Evolutionary conservation across 805 yeast genomes (phyloP).

Genomic region (Barnettozyma botsteinii): DNA sequence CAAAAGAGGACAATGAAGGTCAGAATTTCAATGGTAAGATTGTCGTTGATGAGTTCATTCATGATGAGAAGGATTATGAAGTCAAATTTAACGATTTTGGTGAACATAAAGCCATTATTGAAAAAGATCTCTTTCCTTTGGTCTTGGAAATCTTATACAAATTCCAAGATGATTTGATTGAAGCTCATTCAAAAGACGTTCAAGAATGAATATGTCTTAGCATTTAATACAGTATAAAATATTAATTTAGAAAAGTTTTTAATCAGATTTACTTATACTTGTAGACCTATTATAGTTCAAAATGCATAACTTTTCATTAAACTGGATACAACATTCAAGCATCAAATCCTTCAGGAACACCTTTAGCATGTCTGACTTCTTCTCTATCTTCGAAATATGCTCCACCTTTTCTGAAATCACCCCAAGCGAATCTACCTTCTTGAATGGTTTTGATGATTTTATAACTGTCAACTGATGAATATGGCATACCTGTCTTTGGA

Average conservation of each 20-base stretch:
- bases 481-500: slow-evolving; percentile 84
- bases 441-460: slow-evolving; percentile 54
- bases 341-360: slow-evolving; percentile 83
- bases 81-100: slow-evolving; percentile 42
- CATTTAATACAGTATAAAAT: neutral
- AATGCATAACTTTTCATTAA: too few species aligned
- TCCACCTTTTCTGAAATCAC: slow-evolving; percentile 43
- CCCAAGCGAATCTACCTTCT: slow-evolving; percentile 51
- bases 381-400: slow-evolving; percentile 37
- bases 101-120: slow-evolving; percentile 34
- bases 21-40: slow-evolving; percentile 39
- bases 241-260: too few species aligned
- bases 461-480: slow-evolving; percentile 77
- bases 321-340: slow-evolving; percentile 6
- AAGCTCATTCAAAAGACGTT: slow-evolving; percentile 56
- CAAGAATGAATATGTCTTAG: slow-evolving; percentile 35
- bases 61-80: slow-evolving; percentile 68
- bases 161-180: slow-evolving; percentile 59
- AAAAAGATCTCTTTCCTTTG: slow-evolving; percentile 46
- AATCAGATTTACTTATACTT: too few species aligned
- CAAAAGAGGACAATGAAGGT: slow-evolving; percentile 12
- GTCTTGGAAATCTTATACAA: slow-evolving; percentile 41
- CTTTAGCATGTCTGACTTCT: slow-evolving; percentile 58
- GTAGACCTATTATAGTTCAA: too few species aligned
- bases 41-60: slow-evolving; percentile 62